Percentiles rank a stretch among this genome's conserved stretches.
These are phyloP conservation scores for Mallotus nudiflorus DNA, from an alignment of 345 rosid genomes.

Conservation along the genomic window DNA sequence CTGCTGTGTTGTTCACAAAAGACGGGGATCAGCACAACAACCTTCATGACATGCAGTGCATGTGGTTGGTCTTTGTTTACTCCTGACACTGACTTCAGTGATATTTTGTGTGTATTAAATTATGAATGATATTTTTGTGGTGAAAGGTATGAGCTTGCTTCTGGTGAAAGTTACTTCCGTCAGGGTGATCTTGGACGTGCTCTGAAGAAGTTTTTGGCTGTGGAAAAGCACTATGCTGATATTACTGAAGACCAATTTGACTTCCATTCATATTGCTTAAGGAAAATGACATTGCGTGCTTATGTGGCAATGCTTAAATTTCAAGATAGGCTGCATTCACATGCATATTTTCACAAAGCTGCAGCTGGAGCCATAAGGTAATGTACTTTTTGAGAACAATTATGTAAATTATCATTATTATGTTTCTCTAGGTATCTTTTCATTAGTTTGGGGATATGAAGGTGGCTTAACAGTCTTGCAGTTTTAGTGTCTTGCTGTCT, in stretches of 20 bases:
- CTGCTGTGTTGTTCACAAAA: conserved; percentile 88
- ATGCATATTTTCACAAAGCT: conserved; percentile 91
- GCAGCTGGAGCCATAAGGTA: conserved; percentile 95
- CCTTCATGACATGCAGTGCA: conserved; percentile 99
- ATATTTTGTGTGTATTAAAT: conserved; percentile 16
- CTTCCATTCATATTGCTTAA: conserved; percentile 97
- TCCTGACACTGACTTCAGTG: conserved; percentile 8
- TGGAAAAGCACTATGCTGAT: conserved; percentile 99
- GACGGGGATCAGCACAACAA: conserved; percentile 98
- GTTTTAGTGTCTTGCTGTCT: too few species aligned
- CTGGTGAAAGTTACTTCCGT: conserved; percentile 93
- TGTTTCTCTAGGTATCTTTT: neutral
- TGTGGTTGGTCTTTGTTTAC: conserved; percentile 68
- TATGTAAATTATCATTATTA: neutral
- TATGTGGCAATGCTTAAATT: conserved; percentile 98
- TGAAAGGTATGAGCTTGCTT: conserved; percentile 96
- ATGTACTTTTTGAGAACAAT: neutral
- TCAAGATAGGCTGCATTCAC: conserved; percentile 94
- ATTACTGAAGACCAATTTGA: conserved; percentile 98
- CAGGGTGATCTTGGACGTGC: conserved; percentile 98
- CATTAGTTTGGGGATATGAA: neutral
- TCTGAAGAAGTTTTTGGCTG: conserved; percentile 86
- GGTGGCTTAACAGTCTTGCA: neutral
- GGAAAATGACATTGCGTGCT: conserved; percentile 96
- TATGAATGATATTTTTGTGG: conserved; percentile 12